Evolutionary conservation across 768 basidiomycete species (phyloP), one percentile per base, ranked within the genome.

Genomic region (Lenzites betulinus): DNA sequence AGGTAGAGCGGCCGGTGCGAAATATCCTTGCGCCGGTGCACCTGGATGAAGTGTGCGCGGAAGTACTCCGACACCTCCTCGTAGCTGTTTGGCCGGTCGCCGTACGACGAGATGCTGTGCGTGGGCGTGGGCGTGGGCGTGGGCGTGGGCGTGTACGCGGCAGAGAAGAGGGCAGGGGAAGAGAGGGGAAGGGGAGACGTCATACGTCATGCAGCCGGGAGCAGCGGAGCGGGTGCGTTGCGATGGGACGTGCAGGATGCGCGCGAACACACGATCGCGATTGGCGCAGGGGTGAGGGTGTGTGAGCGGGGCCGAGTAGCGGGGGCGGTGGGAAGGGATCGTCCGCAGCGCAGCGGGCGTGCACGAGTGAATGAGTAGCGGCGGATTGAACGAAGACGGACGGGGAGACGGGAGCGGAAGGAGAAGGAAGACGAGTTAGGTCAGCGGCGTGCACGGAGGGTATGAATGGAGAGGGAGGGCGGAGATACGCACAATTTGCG

Each of bases 41-140:
- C 87, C 72, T 93, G 90, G 60, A 90, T 75, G 75, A 94, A 94
- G 67, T 93, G 92, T 36, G 90, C 88, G 11, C 89, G 87, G 83
- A 94, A 93, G 74, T 93, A 93, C 68, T 89, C 85, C 43, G 91
- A 85, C 22, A 91, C 89, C 5, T 87, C 84, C 59, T 92, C 89
- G 67, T 87, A 92, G 67, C 88, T 88, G 70, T 93, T 93, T n/a
- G 83, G 74, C 41, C 91, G 84, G 63, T 90, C 86, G 26, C 88
- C 89, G 64, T 87, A 92, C 7, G 91, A 92, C 35, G 91, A 85
- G 67, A 92, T 92, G 70, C 89, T 92, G 64, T 23, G 7, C 16
- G 36, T 15, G 28, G n/a, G 22, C 23, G 46, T 23, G 46, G 5
- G 25, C 2, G 46, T 9, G 46, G 3, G 28, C 4, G 7, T 13